Evolutionary conservation across 345 rosid genomes (phyloP).

Genomic region (Ceriops decandra): DNA sequence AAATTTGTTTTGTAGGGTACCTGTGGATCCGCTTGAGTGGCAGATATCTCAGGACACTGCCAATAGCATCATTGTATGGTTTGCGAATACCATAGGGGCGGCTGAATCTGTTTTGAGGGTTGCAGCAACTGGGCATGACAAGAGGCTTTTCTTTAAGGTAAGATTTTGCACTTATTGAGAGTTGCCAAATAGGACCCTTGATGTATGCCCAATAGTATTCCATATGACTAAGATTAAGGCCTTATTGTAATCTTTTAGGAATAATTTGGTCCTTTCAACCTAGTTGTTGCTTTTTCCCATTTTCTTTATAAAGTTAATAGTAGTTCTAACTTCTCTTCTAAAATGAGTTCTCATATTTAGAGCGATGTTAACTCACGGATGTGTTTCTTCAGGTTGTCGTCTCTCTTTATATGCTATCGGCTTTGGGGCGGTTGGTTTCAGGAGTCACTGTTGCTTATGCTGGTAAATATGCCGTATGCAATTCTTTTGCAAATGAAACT

Average conservation of each 20-base stretch:
- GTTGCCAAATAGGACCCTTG: too few relatives aligned
- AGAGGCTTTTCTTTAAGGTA: slow-evolving; percentile 78
- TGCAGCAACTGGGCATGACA: slow-evolving; percentile 97
- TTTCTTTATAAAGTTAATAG: too few relatives aligned
- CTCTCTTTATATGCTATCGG: slow-evolving; percentile 73
- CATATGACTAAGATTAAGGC: too few relatives aligned
- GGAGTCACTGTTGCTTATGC: slow-evolving; percentile 91
- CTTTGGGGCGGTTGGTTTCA: slow-evolving; percentile 70
- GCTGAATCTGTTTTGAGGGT: slow-evolving; percentile 93
- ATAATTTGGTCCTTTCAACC: too few relatives aligned
- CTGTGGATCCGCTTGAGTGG: slow-evolving; percentile 97
- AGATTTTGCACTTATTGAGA: background rate
- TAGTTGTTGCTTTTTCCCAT: too few relatives aligned
- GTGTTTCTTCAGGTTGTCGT: slow-evolving; percentile 56
- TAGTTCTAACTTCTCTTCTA: background rate
- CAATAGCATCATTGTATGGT: slow-evolving; percentile 60
- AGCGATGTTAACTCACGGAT: background rate
- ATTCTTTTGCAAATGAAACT: slow-evolving; percentile 2
- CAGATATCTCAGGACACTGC: slow-evolving; percentile 96
- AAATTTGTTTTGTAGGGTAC: slow-evolving; percentile 47
- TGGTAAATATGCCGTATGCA: slow-evolving; percentile 44
- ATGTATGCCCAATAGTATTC: too few relatives aligned
- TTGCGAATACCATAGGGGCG: slow-evolving; percentile 91
- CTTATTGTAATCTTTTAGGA: too few relatives aligned
- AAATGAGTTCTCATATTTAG: background rate